Percentiles rank a stretch among this genome's conserved stretches.
Evolutionary conservation across 352 stramenopile genomes (phyloP).

Genomic region (Pythium sp.): DNA sequence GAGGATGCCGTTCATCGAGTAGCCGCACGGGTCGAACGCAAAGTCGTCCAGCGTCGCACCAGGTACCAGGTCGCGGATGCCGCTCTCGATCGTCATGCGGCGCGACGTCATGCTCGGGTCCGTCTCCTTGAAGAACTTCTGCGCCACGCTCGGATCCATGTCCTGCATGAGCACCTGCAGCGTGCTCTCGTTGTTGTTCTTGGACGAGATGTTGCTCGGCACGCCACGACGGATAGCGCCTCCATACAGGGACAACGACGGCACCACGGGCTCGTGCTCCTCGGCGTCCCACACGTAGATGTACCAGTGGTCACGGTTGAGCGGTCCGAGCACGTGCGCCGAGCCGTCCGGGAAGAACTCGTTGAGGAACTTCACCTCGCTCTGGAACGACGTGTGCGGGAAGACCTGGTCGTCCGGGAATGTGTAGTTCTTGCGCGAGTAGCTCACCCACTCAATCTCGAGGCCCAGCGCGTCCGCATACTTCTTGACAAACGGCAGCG

Average conservation of each 20-base stretch:
- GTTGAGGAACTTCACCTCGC: conserved; percentile 96
- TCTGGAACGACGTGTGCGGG: conserved; percentile 95
- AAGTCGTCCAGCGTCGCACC: conserved; percentile 95
- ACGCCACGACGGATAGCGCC: background rate
- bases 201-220: background rate
- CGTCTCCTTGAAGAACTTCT: conserved; percentile 85
- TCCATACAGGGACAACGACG: background rate
- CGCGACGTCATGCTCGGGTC: conserved; percentile 66
- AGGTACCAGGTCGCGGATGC: conserved; percentile 94
- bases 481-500: conserved; percentile 83
- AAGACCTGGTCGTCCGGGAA: conserved; percentile 98
- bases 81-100: conserved; percentile 93
- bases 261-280: conserved; percentile 39
- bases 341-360: conserved; percentile 83
- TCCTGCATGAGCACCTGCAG: conserved; percentile 87
- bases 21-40: conserved; percentile 98
- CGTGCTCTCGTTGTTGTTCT: conserved; percentile 55
- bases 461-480: conserved; percentile 87
- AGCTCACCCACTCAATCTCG: conserved; percentile 98
- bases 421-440: conserved; percentile 99
- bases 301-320: conserved; percentile 99
- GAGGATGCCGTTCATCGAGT: conserved; percentile 99
- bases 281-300: conserved; percentile 97
- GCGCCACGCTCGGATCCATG: conserved; percentile 75
- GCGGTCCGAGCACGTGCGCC: conserved; percentile 88